These are phyloP conservation scores for Cladobotryum mycophilum DNA, from an alignment of 2,329 filamentous ascomycete genomes.

Conservation along the genomic window DNA sequence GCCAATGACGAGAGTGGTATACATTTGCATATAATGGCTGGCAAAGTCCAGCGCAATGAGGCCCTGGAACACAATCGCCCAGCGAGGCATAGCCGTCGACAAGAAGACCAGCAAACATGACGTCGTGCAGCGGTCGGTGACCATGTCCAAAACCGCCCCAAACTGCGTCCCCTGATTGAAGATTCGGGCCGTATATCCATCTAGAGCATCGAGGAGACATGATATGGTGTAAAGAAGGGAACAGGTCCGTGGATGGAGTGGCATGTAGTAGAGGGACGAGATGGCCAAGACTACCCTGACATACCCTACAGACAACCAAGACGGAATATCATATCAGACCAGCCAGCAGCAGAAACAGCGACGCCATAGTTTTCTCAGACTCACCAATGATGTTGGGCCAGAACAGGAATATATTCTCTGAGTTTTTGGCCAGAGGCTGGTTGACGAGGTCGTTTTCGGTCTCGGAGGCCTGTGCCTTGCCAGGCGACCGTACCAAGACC, in stretches of 20 bases:
- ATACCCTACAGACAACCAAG: slow-evolving; percentile 53
- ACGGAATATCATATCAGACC: too few species aligned
- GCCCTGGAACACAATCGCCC: slow-evolving; percentile 87
- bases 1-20: slow-evolving; percentile 70
- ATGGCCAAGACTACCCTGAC: slow-evolving; percentile 70
- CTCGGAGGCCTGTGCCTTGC: too few species aligned
- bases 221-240: slow-evolving; percentile 84
- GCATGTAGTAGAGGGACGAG: slow-evolving; percentile 96
- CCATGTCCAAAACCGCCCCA: slow-evolving; percentile 94
- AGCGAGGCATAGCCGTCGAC: slow-evolving; percentile 88
- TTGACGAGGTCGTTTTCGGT: too few species aligned
- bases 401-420: slow-evolving; percentile 74
- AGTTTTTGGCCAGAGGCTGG: too few species aligned
- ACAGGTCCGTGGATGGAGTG: slow-evolving; percentile 88
- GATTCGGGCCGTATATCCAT: slow-evolving; percentile 72
- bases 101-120: slow-evolving; percentile 89
- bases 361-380: slow-evolving; percentile 11
- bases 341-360: neutral
- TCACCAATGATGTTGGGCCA: slow-evolving; percentile 71
- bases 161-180: slow-evolving; percentile 89
- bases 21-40: slow-evolving; percentile 98
- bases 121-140: slow-evolving; percentile 93
- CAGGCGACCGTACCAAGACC: too few species aligned
- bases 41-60: slow-evolving; percentile 87
- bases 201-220: slow-evolving; percentile 87